phyloP scores from a whole-genome alignment of 1,139 yeast species.

The Yamadazyma diospyri region DNA sequence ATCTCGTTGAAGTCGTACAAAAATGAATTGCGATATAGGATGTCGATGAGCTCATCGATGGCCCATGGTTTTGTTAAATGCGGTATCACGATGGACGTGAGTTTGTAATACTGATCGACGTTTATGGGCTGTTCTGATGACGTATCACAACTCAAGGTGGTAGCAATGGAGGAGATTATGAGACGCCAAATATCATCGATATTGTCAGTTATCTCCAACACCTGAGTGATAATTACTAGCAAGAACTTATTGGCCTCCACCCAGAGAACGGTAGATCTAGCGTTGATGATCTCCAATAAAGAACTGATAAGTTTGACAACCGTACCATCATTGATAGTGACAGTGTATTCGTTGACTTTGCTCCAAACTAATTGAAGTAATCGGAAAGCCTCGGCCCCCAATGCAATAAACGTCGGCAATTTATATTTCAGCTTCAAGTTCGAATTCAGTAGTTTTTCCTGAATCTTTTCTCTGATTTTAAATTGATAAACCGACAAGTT shows the following conservation, averaged over 20 bases:
- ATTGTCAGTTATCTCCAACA: conserved; percentile 11
- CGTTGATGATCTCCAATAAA: conserved; percentile 24
- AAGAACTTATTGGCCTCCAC: conserved; percentile 36
- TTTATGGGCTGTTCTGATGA: conserved; percentile 46
- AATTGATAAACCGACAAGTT: conserved; percentile 55
- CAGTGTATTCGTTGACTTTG: conserved; percentile 24
- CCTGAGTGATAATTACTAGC: conserved; percentile 16
- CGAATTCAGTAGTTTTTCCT: conserved; percentile 26
- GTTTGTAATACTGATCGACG: conserved; percentile 39
- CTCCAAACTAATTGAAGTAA: conserved; percentile 36
- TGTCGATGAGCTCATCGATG: conserved; percentile 41
- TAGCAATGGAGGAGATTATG: conserved; percentile 40
- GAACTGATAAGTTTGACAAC: conserved; percentile 26
- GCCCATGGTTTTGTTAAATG: conserved; percentile 23
- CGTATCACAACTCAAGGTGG: conserved; percentile 32
- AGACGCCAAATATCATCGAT: conserved; percentile 43
- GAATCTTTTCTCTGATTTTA: conserved; percentile 54
- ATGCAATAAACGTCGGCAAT: conserved; percentile 65
- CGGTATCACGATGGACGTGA: conserved; percentile 44
- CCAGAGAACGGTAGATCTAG: conserved; percentile 42
- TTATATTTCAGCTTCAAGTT: conserved; percentile 32
- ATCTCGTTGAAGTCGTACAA: conserved; percentile 31
- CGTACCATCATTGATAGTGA: conserved; percentile 45
- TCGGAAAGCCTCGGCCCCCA: conserved; percentile 50
- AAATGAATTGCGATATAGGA: conserved; percentile 30